Percentiles rank a stretch among this genome's conserved stretches.
These are phyloP conservation scores for Cucumis melo DNA, from an alignment of 306 rosid species.

Conservation along the genomic window DNA sequence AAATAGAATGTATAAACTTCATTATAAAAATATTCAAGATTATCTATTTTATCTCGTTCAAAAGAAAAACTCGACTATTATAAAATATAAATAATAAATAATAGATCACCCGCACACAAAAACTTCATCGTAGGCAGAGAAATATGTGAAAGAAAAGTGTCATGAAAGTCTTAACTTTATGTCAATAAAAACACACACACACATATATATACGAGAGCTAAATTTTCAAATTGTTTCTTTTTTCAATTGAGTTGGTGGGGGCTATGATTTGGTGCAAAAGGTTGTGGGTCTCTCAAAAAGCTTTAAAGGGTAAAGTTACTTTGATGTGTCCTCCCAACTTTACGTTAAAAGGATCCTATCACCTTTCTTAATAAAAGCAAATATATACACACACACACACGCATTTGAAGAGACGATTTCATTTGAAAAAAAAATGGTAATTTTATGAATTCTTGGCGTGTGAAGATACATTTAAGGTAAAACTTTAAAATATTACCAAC, in stretches of 20 bases:
- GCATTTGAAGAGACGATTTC: too few species aligned
- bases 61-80: too few species aligned
- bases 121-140: background rate
- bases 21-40: too few species aligned
- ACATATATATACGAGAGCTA: background rate
- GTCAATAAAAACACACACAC: background rate
- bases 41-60: too few species aligned
- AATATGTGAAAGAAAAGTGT: background rate
- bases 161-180: background rate
- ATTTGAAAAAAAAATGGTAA: too few species aligned
- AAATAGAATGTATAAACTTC: too few species aligned
- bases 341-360: background rate
- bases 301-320: background rate
- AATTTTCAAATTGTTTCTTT: background rate
- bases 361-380: background rate
- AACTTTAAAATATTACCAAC: too few species aligned
- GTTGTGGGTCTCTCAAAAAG: background rate
- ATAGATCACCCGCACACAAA: too few species aligned
- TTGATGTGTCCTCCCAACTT: background rate
- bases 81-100: too few species aligned
- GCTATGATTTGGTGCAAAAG: background rate
- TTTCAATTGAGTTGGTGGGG: background rate
- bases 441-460: too few species aligned
- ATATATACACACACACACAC: too few species aligned
- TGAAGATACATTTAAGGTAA: too few species aligned